Conservation (phyloP, 1,284 basidiomycete species). For the Leucocoprinus gongylophorus region DNA sequence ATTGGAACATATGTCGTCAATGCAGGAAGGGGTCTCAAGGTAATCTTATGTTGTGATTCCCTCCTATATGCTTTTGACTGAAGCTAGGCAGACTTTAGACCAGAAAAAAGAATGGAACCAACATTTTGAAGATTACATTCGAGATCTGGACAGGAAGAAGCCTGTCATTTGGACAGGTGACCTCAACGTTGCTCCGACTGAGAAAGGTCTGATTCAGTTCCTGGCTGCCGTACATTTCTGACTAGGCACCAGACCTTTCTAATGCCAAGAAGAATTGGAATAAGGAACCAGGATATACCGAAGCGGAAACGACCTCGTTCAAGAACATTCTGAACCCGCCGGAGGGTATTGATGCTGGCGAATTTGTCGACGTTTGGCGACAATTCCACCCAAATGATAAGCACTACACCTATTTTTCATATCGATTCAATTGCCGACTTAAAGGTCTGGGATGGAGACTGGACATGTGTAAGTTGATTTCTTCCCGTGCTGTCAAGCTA, state of each 20-base stretch:
- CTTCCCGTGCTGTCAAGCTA: neutral
- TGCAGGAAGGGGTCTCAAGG: slow-evolving; percentile 76
- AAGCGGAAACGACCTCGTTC: slow-evolving; percentile 69
- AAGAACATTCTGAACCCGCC: slow-evolving; percentile 54
- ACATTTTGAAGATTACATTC: slow-evolving; percentile 69
- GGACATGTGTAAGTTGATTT: slow-evolving; percentile 64
- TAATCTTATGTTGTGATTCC: slow-evolving; percentile 20
- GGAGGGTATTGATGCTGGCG: slow-evolving; percentile 23
- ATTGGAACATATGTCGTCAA: slow-evolving; percentile 88
- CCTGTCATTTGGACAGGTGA: slow-evolving; percentile 90
- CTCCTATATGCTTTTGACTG: neutral
- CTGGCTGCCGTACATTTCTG: neutral
- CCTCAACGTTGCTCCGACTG: slow-evolving; percentile 79
- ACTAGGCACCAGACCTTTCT: slow-evolving; percentile 43
- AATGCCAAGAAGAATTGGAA: slow-evolving; percentile 72
- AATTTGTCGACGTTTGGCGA: slow-evolving; percentile 81
- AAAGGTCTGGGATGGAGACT: slow-evolving; percentile 87
- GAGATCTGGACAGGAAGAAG: slow-evolving; percentile 66
- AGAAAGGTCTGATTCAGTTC: slow-evolving; percentile 40
- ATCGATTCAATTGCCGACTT: slow-evolving; percentile 71
- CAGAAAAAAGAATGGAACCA: slow-evolving; percentile 72
- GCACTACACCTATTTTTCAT: slow-evolving; percentile 83
- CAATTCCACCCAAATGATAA: slow-evolving; percentile 57
- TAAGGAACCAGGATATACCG: slow-evolving; percentile 74
- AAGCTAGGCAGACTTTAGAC: slow-evolving; percentile 49